Evolutionary conservation across 108 stramenopile genomes (phyloP), one percentile per base, ranked within the genome.

Genomic region (Stephanodiscus minutulus): DNA sequence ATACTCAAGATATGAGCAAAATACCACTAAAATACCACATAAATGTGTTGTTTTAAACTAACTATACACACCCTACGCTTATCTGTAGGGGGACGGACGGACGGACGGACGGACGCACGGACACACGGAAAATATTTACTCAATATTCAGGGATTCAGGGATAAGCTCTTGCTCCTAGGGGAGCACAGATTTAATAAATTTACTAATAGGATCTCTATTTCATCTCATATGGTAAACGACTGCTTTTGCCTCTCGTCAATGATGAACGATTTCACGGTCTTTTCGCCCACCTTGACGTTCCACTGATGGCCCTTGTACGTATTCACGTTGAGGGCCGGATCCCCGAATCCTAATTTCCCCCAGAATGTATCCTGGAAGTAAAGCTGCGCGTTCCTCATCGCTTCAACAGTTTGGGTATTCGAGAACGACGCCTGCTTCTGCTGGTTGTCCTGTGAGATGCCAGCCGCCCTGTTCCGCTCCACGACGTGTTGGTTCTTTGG

Each of bases 271-370:
- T 85, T 88, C 37, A 87, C 86, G 11, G 81, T 67, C 43, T 88
- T 59, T 8, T 75, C 87, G 31, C 79, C 80, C 27, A 89, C 91
- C 59, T 82, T 85, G 46, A 94, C 65, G 74, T 91, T 82, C 94
- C 94, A 95, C 28, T 70, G 49, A 72, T 95, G 94, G 1, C 87
- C 87, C 76, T 80, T 68, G 60, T 76, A 95, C 1, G 90, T 92
- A 66, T 95, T 95, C 12, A 91, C 87, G 37, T 67, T 48, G 11
- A 87, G 65, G 9, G 66, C 37, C 29, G 84, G 73, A 73, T 90
- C 87, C 24, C 77, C 84, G 46, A 61, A 68, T 10, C 87, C 87
- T 37, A 92, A 67, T 7, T 86, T 73, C 6, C 87, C 91, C 89
- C 91, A 95, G 59, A 88, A 90, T 27, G 82, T 69, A 8, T 88